A percentile compares a stretch with the other conserved stretches of the same genome.
Evolutionary conservation across 2,329 filamentous ascomycete genomes (phyloP).

Genomic region (Aspergillus fumigatiaffinis): DNA sequence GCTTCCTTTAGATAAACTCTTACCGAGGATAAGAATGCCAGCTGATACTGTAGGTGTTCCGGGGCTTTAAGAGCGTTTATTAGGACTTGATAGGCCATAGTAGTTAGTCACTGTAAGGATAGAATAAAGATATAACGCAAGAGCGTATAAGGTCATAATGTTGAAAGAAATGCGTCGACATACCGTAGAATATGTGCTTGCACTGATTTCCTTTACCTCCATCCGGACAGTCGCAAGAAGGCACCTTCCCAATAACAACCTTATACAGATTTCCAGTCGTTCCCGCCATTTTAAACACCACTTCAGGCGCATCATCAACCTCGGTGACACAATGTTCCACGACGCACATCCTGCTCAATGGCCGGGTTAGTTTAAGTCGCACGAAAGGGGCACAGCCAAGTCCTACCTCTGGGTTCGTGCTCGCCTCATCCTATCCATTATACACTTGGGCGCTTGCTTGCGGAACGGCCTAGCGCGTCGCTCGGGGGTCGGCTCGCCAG

Average conservation of each 20-base stretch:
- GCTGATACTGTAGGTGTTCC: conserved; percentile 54
- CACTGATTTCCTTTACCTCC: conserved; percentile 55
- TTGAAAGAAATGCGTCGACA: conserved; percentile 9
- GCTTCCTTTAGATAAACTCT: conserved; percentile 7
- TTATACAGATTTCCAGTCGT: conserved; percentile 61
- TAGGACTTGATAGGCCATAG: conserved; percentile 43
- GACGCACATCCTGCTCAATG: conserved; percentile 49
- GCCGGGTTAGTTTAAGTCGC: background rate
- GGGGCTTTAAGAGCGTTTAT: conserved; percentile 56
- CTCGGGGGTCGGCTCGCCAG: conserved; percentile 25
- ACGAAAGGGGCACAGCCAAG: background rate
- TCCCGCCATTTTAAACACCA: conserved; percentile 56
- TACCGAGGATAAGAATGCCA: conserved; percentile 54
- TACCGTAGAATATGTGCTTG: conserved; percentile 60
- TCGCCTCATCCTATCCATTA: conserved; percentile 45
- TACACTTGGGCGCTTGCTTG: conserved; percentile 43
- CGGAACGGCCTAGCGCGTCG: conserved; percentile 41
- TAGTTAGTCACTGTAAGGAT: conserved; percentile 7
- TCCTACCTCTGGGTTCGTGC: conserved; percentile 46
- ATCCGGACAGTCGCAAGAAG: conserved; percentile 55
- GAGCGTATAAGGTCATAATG: background rate
- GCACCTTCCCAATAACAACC: conserved; percentile 51
- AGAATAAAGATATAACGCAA: conserved; percentile 6
- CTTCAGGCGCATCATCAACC: conserved; percentile 43
- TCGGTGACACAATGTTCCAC: conserved; percentile 47